These are phyloP conservation scores for Kodamaea plutei DNA, from an alignment of 1,139 yeast species.

Conservation along the genomic window DNA sequence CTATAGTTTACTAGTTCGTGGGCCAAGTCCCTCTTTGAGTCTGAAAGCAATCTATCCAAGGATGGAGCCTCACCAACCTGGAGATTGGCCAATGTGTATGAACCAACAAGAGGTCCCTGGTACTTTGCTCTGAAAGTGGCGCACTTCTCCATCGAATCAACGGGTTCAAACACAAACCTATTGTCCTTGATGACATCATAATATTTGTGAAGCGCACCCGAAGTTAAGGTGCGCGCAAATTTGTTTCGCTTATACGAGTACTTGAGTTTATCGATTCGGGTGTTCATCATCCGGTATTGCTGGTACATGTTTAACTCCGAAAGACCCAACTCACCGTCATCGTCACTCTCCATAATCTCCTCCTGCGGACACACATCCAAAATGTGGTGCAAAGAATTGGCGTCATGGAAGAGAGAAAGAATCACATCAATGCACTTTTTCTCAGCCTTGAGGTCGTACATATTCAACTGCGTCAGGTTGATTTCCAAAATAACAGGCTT, in stretches of 20 bases:
- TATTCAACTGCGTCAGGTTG: conserved; percentile 53
- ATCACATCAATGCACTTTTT: conserved; percentile 25
- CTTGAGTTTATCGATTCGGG: conserved; percentile 17
- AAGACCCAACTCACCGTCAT: conserved; percentile 9
- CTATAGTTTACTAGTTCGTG: conserved; percentile 32
- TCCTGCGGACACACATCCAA: conserved; percentile 17
- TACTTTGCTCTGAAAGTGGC: conserved; percentile 15
- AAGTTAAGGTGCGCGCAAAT: conserved; percentile 12
- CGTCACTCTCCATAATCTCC: conserved; percentile 14
- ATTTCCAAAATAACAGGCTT: conserved; percentile 48
- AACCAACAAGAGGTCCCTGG: conserved; percentile 23
- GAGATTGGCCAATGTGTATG: conserved; percentile 31
- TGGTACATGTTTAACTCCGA: conserved; percentile 12
- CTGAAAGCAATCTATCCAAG: conserved; percentile 25
- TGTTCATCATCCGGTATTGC: conserved; percentile 8
- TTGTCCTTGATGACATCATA: conserved; percentile 26
- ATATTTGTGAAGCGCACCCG: conserved; percentile 16
- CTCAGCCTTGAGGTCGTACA: conserved; percentile 32
- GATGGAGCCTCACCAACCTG: conserved; percentile 40
- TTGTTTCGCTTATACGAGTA: conserved; percentile 14
- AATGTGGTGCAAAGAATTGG: conserved; percentile 23
- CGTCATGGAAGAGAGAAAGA: conserved; percentile 26
- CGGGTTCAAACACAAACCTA: conserved; percentile 37
- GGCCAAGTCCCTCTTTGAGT: conserved; percentile 22
- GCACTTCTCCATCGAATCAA: conserved; percentile 15